phyloP scores from a whole-genome alignment of 1,284 basidiomycete species.

The Phlebopus sp. region DNA sequence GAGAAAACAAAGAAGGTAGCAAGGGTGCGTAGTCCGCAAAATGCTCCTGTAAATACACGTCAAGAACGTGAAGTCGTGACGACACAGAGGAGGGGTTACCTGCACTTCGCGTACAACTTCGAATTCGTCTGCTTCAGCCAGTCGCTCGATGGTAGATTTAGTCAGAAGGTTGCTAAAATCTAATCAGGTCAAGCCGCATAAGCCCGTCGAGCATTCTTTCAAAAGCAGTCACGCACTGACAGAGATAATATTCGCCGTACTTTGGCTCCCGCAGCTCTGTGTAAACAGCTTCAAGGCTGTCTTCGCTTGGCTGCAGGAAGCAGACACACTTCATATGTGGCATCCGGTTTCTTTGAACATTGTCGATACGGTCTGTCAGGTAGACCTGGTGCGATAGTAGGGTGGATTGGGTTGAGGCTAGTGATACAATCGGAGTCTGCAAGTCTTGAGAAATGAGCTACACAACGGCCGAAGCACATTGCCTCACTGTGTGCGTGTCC shows the following conservation, averaged over 20 bases:
- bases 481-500: conserved; percentile 87
- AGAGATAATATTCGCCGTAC: conserved; percentile 96
- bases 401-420: conserved; percentile 92
- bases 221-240: conserved; percentile 75
- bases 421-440: conserved; percentile 95
- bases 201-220: conserved; percentile 10
- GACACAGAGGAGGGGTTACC: conserved; percentile 41
- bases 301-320: conserved; percentile 80
- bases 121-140: conserved; percentile 94
- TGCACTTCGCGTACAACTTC: conserved; percentile 97
- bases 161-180: conserved; percentile 94
- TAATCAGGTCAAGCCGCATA: conserved; percentile 34
- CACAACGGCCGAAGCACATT: background rate
- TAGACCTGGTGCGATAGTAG: conserved; percentile 97
- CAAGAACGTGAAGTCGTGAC: background rate
- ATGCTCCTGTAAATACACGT: conserved; percentile 65
- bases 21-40: conserved; percentile 94
- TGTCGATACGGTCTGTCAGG: conserved; percentile 96
- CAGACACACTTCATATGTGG: conserved; percentile 96
- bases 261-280: conserved; percentile 85
- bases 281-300: conserved; percentile 81
- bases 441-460: conserved; percentile 7
- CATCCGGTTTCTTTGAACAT: conserved; percentile 84
- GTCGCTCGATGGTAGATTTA: conserved; percentile 88
- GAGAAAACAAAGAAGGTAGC: conserved; percentile 84